Percentiles rank a stretch among this genome's conserved stretches.
These are phyloP conservation scores for Tieghemiomyces parasiticus DNA, from an alignment of 192 early-diverging fungal genomes.

Conservation along the genomic window DNA sequence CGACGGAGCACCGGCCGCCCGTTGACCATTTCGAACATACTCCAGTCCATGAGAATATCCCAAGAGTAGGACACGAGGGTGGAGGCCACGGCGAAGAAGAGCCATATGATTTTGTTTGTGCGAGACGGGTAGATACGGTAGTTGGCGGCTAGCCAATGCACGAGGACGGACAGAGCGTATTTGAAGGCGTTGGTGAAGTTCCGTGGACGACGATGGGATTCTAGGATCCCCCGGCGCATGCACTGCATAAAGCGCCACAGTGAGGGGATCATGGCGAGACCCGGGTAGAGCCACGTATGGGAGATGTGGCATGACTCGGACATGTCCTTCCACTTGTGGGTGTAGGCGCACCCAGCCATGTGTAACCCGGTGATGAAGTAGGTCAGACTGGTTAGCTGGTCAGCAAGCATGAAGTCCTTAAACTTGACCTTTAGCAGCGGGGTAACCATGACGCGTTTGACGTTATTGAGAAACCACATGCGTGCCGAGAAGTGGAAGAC, in stretches of 20 bases:
- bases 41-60: slow-evolving; percentile 51
- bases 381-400: slow-evolving; percentile 54
- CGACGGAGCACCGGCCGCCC: slow-evolving; percentile 37
- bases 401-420: slow-evolving; percentile 68
- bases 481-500: slow-evolving; percentile 30
- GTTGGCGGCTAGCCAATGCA: slow-evolving; percentile 28
- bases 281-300: slow-evolving; percentile 44
- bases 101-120: slow-evolving; percentile 20
- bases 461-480: slow-evolving; percentile 28
- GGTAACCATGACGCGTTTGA: slow-evolving; percentile 40
- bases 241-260: slow-evolving; percentile 62
- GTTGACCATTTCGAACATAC: slow-evolving; percentile 33
- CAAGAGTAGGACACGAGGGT: slow-evolving; percentile 37
- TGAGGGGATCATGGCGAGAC: slow-evolving; percentile 45
- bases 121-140: slow-evolving; percentile 16
- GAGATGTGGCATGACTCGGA: slow-evolving; percentile 32
- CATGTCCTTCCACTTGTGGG: slow-evolving; percentile 35
- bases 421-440: slow-evolving; percentile 51
- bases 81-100: slow-evolving; percentile 28
- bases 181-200: slow-evolving; percentile 49
- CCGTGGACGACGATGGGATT: slow-evolving; percentile 37
- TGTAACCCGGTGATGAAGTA: slow-evolving; percentile 48
- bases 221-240: slow-evolving; percentile 47
- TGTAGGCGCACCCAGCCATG: slow-evolving; percentile 43
- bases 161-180: slow-evolving; percentile 32